Conservation (phyloP, 1,139 yeast species). For the Diutina siamensis region DNA sequence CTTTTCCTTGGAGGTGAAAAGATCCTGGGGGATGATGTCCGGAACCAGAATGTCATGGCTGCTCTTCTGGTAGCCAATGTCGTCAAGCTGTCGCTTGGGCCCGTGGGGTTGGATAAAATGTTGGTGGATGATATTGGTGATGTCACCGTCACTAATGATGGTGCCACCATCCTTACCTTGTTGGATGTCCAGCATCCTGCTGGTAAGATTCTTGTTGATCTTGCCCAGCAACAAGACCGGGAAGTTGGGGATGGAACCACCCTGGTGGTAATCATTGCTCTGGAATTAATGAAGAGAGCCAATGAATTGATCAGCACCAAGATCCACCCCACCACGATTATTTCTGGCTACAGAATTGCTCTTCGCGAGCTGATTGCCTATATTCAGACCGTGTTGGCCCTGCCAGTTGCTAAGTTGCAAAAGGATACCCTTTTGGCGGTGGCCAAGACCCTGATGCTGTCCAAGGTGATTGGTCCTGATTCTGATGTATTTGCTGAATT, state of each 20-base stretch:
- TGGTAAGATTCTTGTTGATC: slow-evolving; percentile 89
- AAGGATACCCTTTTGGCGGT: slow-evolving; percentile 74
- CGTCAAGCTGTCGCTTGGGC: slow-evolving; percentile 93
- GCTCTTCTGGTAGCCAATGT: slow-evolving; percentile 96
- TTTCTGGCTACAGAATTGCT: slow-evolving; percentile 92
- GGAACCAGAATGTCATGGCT: slow-evolving; percentile 92
- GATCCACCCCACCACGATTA: slow-evolving; percentile 95
- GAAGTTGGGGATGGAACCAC: slow-evolving; percentile 99
- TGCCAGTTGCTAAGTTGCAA: slow-evolving; percentile 72
- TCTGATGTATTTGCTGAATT: slow-evolving; percentile 79
- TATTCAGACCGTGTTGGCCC: slow-evolving; percentile 75
- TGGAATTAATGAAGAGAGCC: slow-evolving; percentile 86
- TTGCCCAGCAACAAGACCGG: slow-evolving; percentile 97
- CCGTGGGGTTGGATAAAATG: slow-evolving; percentile 98
- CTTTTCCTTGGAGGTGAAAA: slow-evolving; percentile 93
- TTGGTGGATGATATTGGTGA: slow-evolving; percentile 98
- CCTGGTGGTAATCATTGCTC: slow-evolving; percentile 91
- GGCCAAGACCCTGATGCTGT: slow-evolving; percentile 95
- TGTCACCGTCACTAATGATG: slow-evolving; percentile 97
- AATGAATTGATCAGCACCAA: slow-evolving; percentile 88
- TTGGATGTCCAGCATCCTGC: slow-evolving; percentile 99
- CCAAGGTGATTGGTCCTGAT: slow-evolving; percentile 94
- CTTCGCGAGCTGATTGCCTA: slow-evolving; percentile 85
- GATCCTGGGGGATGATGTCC: slow-evolving; percentile 89
- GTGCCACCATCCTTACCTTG: slow-evolving; percentile 86